These are phyloP conservation scores for Glonium stellatum DNA, from an alignment of 495 filamentous ascomycete species.

Conservation along the genomic window DNA sequence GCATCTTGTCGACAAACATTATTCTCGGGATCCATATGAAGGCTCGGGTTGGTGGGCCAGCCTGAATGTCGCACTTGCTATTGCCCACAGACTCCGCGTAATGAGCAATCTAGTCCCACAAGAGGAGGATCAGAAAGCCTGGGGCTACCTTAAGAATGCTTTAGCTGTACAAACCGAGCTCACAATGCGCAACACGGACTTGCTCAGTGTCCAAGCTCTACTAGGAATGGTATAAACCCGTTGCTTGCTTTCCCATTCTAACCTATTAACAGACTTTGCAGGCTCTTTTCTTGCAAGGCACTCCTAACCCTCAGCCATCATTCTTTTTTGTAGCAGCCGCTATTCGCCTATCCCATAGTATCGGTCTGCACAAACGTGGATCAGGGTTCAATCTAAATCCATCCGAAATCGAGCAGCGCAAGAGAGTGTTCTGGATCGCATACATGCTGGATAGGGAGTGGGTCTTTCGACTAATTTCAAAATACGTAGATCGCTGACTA, in stretches of 20 bases:
- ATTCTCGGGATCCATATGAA: constrained; percentile 86
- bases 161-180: constrained; percentile 87
- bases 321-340: constrained; percentile 92
- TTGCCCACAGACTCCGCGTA: constrained; percentile 84
- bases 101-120: constrained; percentile 87
- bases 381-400: constrained; percentile 84
- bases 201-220: constrained; percentile 92
- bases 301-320: constrained; percentile 90
- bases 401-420: constrained; percentile 88
- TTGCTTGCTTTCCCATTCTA: neutral
- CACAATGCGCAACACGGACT: constrained; percentile 90
- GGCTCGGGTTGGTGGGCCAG: constrained; percentile 98
- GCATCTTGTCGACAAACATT: constrained; percentile 89
- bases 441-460: constrained; percentile 93
- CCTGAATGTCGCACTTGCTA: constrained; percentile 87
- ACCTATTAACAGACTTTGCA: constrained; percentile 29
- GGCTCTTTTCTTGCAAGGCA: constrained; percentile 91
- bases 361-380: constrained; percentile 89
- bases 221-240: constrained; percentile 67
- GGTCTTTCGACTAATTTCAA: constrained; percentile 12
- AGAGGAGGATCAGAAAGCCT: constrained; percentile 88
- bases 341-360: constrained; percentile 85
- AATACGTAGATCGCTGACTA: constrained; percentile 24
- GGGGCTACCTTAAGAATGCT: constrained; percentile 94
- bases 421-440: constrained; percentile 96